Conservation (phyloP, 2,329 filamentous ascomycete species). For the Stachybotrys chlorohalonatus region DNA sequence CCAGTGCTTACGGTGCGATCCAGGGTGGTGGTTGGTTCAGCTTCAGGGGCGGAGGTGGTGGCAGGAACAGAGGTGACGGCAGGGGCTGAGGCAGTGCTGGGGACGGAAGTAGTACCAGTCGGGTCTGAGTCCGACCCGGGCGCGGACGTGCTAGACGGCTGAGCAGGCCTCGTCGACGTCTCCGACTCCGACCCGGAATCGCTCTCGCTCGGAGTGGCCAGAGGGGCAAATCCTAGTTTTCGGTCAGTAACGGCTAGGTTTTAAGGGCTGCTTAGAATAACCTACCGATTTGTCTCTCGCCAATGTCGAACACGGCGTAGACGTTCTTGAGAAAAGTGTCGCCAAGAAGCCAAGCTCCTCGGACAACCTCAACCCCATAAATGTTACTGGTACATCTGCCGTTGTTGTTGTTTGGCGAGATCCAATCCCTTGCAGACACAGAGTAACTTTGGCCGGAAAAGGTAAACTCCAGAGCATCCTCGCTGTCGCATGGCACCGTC, state of each 20-base stretch:
- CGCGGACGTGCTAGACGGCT: neutral
- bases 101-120: neutral
- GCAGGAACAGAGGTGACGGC: neutral
- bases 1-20: neutral
- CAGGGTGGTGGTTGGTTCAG: neutral
- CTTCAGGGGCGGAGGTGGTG: neutral
- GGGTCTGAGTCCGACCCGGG: neutral
- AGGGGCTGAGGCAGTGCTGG: neutral
- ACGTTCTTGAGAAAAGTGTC: slow-evolving; percentile 87
- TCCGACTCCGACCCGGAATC: neutral
- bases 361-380: slow-evolving; percentile 60
- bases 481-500: slow-evolving; percentile 63
- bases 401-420: slow-evolving; percentile 36
- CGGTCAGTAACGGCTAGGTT: slow-evolving; percentile 4
- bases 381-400: slow-evolving; percentile 61
- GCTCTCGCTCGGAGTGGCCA: neutral
- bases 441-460: slow-evolving; percentile 61
- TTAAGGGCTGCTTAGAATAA: neutral
- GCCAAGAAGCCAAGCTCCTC: slow-evolving; percentile 67
- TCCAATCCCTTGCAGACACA: slow-evolving; percentile 64
- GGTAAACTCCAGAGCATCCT: slow-evolving; percentile 48
- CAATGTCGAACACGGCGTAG: slow-evolving; percentile 75
- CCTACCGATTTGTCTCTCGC: slow-evolving; percentile 54
- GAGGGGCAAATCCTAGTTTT: neutral
- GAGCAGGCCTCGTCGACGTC: neutral